Conservation (phyloP, 768 basidiomycete species). For the Leccinum variicolor region DNA sequence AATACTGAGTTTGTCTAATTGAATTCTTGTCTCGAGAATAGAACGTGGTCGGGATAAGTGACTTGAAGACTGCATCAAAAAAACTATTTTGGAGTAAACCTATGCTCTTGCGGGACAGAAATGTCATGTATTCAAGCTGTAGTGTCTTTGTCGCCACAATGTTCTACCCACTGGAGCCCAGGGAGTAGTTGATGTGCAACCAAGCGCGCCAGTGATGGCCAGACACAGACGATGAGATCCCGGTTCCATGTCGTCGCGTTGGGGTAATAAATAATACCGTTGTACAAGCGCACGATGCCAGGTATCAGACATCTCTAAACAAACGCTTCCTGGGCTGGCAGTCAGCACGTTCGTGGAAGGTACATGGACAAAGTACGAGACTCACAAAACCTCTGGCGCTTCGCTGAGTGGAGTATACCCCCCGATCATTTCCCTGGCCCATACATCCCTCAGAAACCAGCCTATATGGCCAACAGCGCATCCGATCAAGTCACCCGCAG, state of each 20-base stretch:
- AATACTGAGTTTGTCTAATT: background rate
- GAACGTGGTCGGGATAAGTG: background rate
- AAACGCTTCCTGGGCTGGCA: constrained; percentile 49
- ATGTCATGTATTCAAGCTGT: background rate
- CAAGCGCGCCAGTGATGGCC: background rate
- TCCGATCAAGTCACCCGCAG: constrained; percentile 77
- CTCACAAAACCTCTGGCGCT: constrained; percentile 68
- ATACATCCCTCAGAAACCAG: constrained; percentile 84
- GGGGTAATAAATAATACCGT: background rate
- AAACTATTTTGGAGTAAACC: background rate
- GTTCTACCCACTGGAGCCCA: background rate
- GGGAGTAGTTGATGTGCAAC: background rate
- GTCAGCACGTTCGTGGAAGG: constrained; percentile 1
- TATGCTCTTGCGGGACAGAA: background rate
- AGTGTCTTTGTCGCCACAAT: background rate
- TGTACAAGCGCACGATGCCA: constrained; percentile 6
- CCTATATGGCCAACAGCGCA: constrained; percentile 85
- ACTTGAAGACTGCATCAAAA: background rate
- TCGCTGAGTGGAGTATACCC: constrained; percentile 70
- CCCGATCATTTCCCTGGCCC: constrained; percentile 84
- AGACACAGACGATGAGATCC: background rate
- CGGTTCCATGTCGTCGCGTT: background rate
- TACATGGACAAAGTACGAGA: constrained; percentile 11
- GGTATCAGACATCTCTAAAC: constrained; percentile 51
- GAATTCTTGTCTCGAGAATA: background rate